Conservation (phyloP, 2,329 filamentous ascomycete species). For the Arthrinium puccinioides region DNA sequence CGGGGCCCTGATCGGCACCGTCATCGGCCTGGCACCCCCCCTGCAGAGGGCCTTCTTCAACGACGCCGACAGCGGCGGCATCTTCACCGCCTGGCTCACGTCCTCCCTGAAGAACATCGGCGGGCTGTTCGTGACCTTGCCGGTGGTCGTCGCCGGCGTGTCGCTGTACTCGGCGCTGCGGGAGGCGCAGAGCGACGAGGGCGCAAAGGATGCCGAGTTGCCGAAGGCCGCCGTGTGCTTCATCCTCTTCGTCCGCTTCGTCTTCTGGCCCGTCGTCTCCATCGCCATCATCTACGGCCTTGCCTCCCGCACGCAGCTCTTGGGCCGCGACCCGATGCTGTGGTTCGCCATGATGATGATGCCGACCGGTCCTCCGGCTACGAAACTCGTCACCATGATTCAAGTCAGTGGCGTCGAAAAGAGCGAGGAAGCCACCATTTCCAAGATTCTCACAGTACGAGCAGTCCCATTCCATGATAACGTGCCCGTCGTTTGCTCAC, state of each 20-base stretch:
- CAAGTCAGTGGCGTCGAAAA: constrained; percentile 32
- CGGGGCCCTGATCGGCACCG: constrained; percentile 49
- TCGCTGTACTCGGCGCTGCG: constrained; percentile 49
- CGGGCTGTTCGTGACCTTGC: constrained; percentile 55
- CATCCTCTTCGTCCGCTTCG: constrained; percentile 48
- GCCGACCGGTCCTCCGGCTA: constrained; percentile 38
- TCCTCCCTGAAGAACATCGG: constrained; percentile 54
- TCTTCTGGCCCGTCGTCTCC: constrained; percentile 51
- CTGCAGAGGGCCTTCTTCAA: constrained; percentile 58
- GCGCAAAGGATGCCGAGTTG: constrained; percentile 26
- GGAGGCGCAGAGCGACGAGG: constrained; percentile 33
- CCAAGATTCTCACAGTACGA: constrained; percentile 34
- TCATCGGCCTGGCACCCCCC: constrained; percentile 52
- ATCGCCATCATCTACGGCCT: constrained; percentile 48
- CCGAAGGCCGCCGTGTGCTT: constrained; percentile 42
- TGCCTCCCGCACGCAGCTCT: constrained; percentile 40
- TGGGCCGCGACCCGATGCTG: constrained; percentile 53
- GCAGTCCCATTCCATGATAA: neutral
- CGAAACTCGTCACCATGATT: constrained; percentile 38
- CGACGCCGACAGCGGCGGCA: constrained; percentile 48
- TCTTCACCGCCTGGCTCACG: constrained; percentile 61
- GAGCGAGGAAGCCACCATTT: constrained; percentile 33
- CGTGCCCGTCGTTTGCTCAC: neutral
- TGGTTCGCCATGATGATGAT: constrained; percentile 53
- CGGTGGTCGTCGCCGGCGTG: constrained; percentile 61